Conservation (phyloP, 108 stramenopile species). For the Skeletonema marinoi region DNA sequence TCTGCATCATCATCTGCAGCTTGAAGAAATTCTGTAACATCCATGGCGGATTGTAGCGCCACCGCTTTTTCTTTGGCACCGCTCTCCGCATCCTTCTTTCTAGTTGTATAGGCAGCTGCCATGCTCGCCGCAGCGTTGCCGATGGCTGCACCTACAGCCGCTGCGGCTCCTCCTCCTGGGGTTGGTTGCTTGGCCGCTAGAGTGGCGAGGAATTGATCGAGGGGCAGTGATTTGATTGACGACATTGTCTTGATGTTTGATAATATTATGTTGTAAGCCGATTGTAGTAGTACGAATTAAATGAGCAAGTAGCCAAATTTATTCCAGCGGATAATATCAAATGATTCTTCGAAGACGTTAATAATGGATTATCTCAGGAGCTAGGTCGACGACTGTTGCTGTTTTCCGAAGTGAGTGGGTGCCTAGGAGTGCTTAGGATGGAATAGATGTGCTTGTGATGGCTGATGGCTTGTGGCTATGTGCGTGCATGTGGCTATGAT, state of each 20-base stretch:
- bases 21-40: conserved; percentile 43
- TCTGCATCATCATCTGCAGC: conserved; percentile 74
- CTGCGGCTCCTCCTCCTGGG: conserved; percentile 82
- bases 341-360: too few species aligned
- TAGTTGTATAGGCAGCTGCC: conserved; percentile 78
- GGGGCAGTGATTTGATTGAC: conserved; percentile 32
- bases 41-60: conserved; percentile 48
- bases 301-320: too few species aligned
- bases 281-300: too few species aligned
- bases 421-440: too few species aligned
- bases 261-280: too few species aligned
- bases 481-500: too few species aligned
- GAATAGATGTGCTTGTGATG: too few species aligned
- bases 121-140: conserved; percentile 75
- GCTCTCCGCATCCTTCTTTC: conserved; percentile 71
- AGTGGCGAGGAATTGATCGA: conserved; percentile 57
- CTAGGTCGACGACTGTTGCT: too few species aligned
- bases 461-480: too few species aligned
- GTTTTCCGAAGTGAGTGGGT: too few species aligned
- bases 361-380: too few species aligned
- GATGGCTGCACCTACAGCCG: conserved; percentile 75
- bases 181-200: conserved; percentile 78
- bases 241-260: conserved; percentile 8
- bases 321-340: too few species aligned
- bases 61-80: conserved; percentile 66